Conservation (phyloP, 2,329 filamentous ascomycete species). For the Epichloe gansuensis region DNA sequence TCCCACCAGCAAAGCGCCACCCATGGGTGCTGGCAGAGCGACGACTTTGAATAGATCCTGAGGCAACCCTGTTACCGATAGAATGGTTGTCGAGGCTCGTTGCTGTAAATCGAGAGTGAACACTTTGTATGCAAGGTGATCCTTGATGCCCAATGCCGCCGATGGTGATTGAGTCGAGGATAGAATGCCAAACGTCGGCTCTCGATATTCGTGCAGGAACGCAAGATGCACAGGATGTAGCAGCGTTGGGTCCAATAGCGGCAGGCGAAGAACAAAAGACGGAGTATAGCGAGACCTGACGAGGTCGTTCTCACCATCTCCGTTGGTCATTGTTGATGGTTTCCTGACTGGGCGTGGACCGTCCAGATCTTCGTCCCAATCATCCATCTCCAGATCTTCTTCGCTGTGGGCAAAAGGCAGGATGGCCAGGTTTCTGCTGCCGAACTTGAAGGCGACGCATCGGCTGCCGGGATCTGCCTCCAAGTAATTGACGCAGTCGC, state of each 20-base stretch:
- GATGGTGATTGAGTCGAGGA: constrained; percentile 66
- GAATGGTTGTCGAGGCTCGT: constrained; percentile 80
- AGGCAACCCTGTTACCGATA: constrained; percentile 75
- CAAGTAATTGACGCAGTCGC: constrained; percentile 67
- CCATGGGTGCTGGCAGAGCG: constrained; percentile 73
- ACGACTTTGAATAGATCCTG: constrained; percentile 78
- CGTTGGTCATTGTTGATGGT: constrained; percentile 21
- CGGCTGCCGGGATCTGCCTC: constrained; percentile 83
- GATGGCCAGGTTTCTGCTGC: constrained; percentile 77
- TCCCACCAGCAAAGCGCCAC: constrained; percentile 77
- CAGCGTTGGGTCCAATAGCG: constrained; percentile 75
- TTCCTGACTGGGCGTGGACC: constrained; percentile 47
- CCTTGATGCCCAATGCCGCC: constrained; percentile 69
- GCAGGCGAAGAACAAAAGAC: constrained; percentile 87
- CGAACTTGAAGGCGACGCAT: constrained; percentile 92
- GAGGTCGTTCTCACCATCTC: constrained; percentile 15
- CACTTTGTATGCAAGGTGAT: constrained; percentile 81
- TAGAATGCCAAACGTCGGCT: constrained; percentile 91
- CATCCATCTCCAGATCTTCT: constrained; percentile 83
- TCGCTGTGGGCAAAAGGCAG: constrained; percentile 79
- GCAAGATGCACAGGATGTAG: constrained; percentile 83
- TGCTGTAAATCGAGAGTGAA: constrained; percentile 93
- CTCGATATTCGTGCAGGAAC: constrained; percentile 92
- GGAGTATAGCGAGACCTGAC: constrained; percentile 59
- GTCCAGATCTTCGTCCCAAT: constrained; percentile 76